These are phyloP conservation scores for Pseudogymnoascus sp. DNA, from an alignment of 2,329 filamentous ascomycete species.

Conservation along the genomic window DNA sequence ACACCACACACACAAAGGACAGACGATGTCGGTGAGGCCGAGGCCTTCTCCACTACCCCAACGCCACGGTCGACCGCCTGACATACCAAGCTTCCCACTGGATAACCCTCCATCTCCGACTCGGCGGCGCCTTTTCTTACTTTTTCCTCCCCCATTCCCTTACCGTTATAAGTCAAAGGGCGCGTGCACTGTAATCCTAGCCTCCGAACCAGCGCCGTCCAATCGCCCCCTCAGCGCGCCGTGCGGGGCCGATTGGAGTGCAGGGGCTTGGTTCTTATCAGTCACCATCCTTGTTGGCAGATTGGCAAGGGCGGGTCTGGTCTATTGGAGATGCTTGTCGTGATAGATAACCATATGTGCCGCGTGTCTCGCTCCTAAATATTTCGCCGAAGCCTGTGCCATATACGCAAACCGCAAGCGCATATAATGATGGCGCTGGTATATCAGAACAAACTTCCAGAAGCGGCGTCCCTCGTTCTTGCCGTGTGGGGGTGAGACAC, in stretches of 20 bases:
- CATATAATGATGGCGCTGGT: neutral
- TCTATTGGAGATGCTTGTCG: neutral
- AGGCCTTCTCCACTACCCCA: neutral
- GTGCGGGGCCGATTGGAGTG: neutral
- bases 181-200: neutral
- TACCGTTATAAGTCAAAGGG: neutral
- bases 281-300: neutral
- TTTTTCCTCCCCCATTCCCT: neutral
- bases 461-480: conserved; percentile 5
- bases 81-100: neutral
- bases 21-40: neutral
- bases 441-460: neutral
- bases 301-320: neutral
- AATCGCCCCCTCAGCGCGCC: neutral
- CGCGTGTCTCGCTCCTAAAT: neutral
- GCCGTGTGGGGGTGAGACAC: neutral
- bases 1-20: neutral
- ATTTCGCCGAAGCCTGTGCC: neutral
- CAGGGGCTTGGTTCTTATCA: neutral
- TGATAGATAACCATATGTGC: neutral
- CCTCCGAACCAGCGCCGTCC: neutral
- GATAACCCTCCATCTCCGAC: neutral
- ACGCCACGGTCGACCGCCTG: neutral
- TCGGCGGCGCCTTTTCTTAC: neutral
- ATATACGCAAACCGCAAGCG: neutral